Base-by-base conservation (phyloP, 768 basidiomycete species). In the Podaxis sp. region DNA sequence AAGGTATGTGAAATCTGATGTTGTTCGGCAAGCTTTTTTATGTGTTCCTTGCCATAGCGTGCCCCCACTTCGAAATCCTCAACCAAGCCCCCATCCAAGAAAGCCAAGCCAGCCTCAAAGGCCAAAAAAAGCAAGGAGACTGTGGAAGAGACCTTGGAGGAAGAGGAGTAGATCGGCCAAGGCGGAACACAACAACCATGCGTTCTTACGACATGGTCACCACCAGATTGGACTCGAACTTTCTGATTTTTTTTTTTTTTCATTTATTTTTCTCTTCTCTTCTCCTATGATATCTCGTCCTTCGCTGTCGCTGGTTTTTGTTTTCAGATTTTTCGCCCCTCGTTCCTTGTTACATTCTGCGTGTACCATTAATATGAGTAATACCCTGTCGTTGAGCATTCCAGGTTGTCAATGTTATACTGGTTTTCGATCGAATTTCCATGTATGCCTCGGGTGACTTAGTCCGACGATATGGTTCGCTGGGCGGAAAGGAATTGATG, bases 51-150 rank as follows among this genome's bases (percentile, higher is more conserved):
- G 25, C 44, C 16, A 53, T 58, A 72, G 71, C 71, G 71, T 53
- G 66, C 71, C 59, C 74, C 79, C 3, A 70, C 70, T 21, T 70
- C 79, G 46, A 81, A 77, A 61, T 64, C 71, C 10, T 64, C 77
- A 36, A 67, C 77, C 9, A 85, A 83, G 62, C 79, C 81, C 25
- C 65, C 79, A 23, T 73, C 80, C 13, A 83, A 81, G 73, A 79
- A 75, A 58, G 72, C 74, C 6, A 79, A 79, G 67, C 70, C 80
- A 2, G 64, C 72, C 16, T 72, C 77, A 37, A 74, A 71, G 55
- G 69, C 72, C 1, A 80, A 79, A 75, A 85, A 83, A 74, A 76
- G 76, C 63, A 82, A 82, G 67, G 81, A 73, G 62, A 67, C 72
- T 25, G 67, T 81, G 18, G 81, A 82, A 55, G 81, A 82, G 11